Base-by-base conservation (phyloP, 2,329 filamentous ascomycete species). In the Orbilia oligospora region DNA sequence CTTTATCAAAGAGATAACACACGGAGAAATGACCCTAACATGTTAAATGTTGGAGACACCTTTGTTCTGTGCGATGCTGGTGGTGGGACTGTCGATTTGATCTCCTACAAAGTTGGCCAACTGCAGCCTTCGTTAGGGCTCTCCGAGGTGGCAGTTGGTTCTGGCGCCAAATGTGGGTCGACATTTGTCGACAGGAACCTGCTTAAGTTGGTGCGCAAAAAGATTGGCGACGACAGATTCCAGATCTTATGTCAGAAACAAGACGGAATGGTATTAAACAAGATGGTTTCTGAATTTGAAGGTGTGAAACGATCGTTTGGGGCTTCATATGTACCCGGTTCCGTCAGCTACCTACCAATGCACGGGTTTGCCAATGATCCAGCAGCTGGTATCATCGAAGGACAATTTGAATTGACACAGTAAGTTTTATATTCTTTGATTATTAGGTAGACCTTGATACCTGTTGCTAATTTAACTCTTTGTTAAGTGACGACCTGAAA, bases 41-140 rank as follows among this genome's bases (percentile, higher is more conserved):
- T 64, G 41, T 81, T 88, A 36, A 83, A 86, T 71, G 81, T 85
- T 10, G 86, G 85, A 16, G 86, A 87, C 44, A 86, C 85, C n/a
- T 87, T 89, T 65, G 86, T 89, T 14, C 84, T 89, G 0, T 87
- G 87, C 48, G 88, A 89, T 80, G 87, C 87, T 83, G 96, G 96
- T 6, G 88, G 88, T 27, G 88, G 87, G 16, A 88, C 87, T 0
- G 87, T 88, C 82, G 96, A 99, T 90, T 88, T 99, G 88, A 98
- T 98, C 83, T 95, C 96, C 18, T 98, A 99, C 85, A 94, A 97
- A 84, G 94, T 99, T 75, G 95, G 97, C 4, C 76, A 79, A 22
- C 46, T 79, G 16, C 70, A 79, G 18, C 76, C 76, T 12, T 73
- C 69, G 14, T 67, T 79, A 12, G 58, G 76, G 8, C 44, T 79